Base-by-base conservation (phyloP, 768 basidiomycete species). In the Tephrocybe rancida region DNA sequence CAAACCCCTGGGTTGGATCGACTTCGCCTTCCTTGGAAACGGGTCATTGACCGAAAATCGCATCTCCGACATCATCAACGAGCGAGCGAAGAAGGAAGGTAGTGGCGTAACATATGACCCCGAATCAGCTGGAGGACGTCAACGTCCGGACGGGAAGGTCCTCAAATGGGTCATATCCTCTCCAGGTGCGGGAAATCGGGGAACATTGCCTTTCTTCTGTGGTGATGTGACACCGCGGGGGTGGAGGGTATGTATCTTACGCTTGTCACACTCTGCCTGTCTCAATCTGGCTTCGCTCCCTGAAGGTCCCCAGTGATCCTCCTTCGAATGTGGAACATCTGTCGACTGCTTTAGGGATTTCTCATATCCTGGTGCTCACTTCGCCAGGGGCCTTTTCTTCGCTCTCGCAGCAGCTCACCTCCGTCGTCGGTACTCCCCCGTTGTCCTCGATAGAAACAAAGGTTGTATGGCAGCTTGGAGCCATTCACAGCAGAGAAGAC, bases 161-260 rank as follows among this genome's bases (percentile, higher is more conserved):
- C 56, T 90, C 42, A 66, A 80, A 61, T 89, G 88, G 87, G 61
- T 83, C 27, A 79, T 87, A 32, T 79, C 73, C 2, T 66, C 71
- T 3, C 73, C 84, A 9, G 21, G 19, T 1, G 61, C 47, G 48
- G 48, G 41, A 29, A 58, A 41, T 18, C 60, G 67, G 10, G 77
- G 78, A 2, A 59, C 61, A 1, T 65, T 84, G 16, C 88, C 88
- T 6, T 90, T 90, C 62, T 90, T 86, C 66, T 90, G 89, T 60
- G 86, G 86, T 11, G 88, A 90, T 61, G 69, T 88, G 2, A 88
- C 87, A 3, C 81, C 85, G 2, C 70, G 88, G 44, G 57, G 67
- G 2, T 75, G 77, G 67, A 73, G 88, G 66, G 89, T 86, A 59
- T 16, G 81, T 69, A 8, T 37, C 21, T 7, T 37, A 42, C 16